Percentiles rank a stretch among this genome's conserved stretches.
Conservation (phyloP, 768 basidiomycete species). For the Suillus discolor region DNA sequence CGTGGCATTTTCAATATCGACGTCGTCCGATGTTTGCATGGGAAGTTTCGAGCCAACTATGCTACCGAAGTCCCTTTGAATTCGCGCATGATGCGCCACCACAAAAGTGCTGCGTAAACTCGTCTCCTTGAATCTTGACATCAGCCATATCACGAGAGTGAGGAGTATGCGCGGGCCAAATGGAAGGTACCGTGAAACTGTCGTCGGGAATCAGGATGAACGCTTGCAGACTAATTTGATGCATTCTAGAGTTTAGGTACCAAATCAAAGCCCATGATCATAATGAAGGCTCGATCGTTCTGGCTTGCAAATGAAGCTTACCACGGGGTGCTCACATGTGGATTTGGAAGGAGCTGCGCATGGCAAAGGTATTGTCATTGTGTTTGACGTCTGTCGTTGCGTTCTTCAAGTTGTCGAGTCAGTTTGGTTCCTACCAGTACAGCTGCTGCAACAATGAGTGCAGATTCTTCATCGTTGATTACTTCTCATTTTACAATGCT, state of each 20-base stretch:
- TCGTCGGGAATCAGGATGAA: conserved; percentile 35
- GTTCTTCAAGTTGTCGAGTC: not conserved
- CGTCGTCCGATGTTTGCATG: conserved; percentile 38
- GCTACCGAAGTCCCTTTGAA: conserved; percentile 41
- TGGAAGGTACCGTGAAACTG: conserved; percentile 36
- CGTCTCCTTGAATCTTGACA: no score
- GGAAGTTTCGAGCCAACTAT: conserved; percentile 46
- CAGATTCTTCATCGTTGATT: not conserved
- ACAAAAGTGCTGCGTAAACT: conserved; percentile 35
- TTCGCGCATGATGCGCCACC: conserved; percentile 26
- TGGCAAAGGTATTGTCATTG: not conserved
- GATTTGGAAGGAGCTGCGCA: not conserved
- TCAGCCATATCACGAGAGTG: conserved; percentile 33
- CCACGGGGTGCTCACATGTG: not conserved
- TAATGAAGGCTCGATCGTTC: not conserved
- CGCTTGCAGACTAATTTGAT: conserved; percentile 37
- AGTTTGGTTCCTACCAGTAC: not conserved
- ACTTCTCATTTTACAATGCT: not conserved
- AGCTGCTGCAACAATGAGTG: not conserved
- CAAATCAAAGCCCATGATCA: not conserved
- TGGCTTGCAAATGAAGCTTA: not conserved
- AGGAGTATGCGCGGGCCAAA: conserved; percentile 36
- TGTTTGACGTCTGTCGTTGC: not conserved
- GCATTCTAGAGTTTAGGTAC: conserved; percentile 26
- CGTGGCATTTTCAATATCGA: conserved; percentile 49